Percentiles rank a stretch among this genome's conserved stretches.
Evolutionary conservation across 176 grass and related monocot species (phyloP).

Genomic region (Cenchrus purpureus): DNA sequence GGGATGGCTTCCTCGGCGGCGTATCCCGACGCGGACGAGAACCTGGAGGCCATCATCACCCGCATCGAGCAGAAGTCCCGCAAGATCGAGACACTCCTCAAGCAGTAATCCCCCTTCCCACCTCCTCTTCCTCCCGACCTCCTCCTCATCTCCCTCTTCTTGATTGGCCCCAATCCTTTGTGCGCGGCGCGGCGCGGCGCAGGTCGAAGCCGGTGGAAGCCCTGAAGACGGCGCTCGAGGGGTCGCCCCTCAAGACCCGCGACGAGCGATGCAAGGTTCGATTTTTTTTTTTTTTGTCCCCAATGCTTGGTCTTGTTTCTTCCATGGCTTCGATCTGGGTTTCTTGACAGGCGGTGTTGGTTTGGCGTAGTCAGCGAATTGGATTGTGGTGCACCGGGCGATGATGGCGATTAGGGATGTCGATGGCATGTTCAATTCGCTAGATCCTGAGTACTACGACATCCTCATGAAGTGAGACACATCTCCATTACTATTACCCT

Average conservation of each 20-base stretch:
- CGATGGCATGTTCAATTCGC: conserved; percentile 83
- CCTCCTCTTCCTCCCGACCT: neutral
- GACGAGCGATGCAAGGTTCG: conserved; percentile 97
- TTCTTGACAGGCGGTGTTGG: neutral
- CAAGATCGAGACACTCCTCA: conserved; percentile 97
- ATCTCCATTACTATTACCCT: neutral
- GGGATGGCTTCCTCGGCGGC: conserved; percentile 57
- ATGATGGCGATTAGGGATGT: conserved; percentile 99
- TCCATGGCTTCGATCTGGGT: conserved; percentile 14
- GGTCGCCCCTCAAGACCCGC: conserved; percentile 84
- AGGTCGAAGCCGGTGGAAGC: conserved; percentile 97
- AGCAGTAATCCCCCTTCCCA: conserved; percentile 57
- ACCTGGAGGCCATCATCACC: conserved; percentile 89
- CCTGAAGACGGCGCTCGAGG: conserved; percentile 96
- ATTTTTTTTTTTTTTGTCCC: neutral
- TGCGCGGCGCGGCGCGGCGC: neutral
- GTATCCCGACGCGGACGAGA: conserved; percentile 73
- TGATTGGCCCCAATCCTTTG: neutral
- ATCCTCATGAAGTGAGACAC: conserved; percentile 95
- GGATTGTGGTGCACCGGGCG: conserved; percentile 98
- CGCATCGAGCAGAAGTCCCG: conserved; percentile 97
- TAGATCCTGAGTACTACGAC: conserved; percentile 97
- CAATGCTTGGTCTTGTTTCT: neutral
- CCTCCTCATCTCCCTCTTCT: neutral
- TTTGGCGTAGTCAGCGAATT: conserved; percentile 76